Evolutionary conservation across 116 monocot genomes (phyloP).

Genomic region (Cymodocea nodosa): DNA sequence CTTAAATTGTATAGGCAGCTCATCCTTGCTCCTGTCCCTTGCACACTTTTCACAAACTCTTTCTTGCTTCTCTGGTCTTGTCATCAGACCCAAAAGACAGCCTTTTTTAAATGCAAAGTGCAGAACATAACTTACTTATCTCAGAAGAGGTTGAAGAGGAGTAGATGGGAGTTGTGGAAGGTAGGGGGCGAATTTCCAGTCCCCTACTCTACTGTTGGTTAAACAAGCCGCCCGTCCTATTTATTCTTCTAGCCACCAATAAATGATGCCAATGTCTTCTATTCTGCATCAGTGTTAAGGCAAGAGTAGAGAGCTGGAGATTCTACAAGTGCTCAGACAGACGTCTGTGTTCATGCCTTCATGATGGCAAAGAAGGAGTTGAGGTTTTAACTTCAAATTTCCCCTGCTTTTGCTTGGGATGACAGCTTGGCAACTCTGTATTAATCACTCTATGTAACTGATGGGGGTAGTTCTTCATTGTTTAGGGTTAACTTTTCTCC

Average conservation of each 20-base stretch:
- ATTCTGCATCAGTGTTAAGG: slow-evolving; percentile 1
- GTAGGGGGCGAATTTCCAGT: not conserved
- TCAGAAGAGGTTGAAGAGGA: slow-evolving; percentile 5
- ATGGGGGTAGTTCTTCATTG: not conserved
- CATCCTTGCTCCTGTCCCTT: slow-evolving; percentile 2
- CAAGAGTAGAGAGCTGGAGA: too few species aligned
- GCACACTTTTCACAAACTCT: slow-evolving; percentile 11
- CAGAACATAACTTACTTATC: slow-evolving; percentile 3
- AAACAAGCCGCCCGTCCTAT: not conserved
- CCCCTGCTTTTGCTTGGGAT: not conserved
- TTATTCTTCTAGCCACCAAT: slow-evolving; percentile 5
- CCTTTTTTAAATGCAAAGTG: slow-evolving; percentile 7
- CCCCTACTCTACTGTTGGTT: not conserved
- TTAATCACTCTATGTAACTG: not conserved
- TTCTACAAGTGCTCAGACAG: too few species aligned
- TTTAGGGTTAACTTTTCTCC: not conserved
- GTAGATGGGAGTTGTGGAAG: slow-evolving; percentile 3
- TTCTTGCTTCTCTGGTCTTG: slow-evolving; percentile 11
- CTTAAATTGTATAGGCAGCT: slow-evolving; percentile 15
- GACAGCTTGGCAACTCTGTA: slow-evolving; percentile 4
- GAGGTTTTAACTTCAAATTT: too few species aligned
- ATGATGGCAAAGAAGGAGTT: too few species aligned
- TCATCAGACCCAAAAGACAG: slow-evolving; percentile 10
- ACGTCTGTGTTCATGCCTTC: too few species aligned
- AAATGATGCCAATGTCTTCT: not conserved